Conservation (phyloP, 1,139 yeast species). For the Starmera stellimalicola region DNA sequence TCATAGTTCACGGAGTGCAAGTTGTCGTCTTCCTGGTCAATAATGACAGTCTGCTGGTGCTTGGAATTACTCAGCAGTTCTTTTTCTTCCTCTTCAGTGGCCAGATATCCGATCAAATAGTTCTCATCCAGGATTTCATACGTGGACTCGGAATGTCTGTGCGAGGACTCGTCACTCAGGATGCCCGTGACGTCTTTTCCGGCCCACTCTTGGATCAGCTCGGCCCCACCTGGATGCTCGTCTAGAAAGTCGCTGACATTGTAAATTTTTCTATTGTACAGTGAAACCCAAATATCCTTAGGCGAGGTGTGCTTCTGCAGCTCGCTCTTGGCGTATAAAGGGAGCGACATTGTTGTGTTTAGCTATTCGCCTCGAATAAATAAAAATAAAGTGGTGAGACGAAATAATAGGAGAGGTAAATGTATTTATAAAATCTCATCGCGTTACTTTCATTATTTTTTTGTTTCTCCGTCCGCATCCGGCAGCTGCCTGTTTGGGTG, state of each 20-base stretch:
- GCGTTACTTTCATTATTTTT: too few species aligned
- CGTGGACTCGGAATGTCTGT: slow-evolving; percentile 77
- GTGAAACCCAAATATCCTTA: slow-evolving; percentile 68
- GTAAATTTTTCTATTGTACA: slow-evolving; percentile 69
- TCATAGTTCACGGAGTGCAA: slow-evolving; percentile 25
- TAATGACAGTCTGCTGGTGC: slow-evolving; percentile 30
- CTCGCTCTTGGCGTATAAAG: slow-evolving; percentile 31
- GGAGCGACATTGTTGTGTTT: slow-evolving; percentile 28
- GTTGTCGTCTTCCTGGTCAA: slow-evolving; percentile 19
- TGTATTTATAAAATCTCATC: too few species aligned
- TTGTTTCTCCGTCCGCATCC: too few species aligned
- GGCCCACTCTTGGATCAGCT: slow-evolving; percentile 62
- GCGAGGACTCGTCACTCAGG: slow-evolving; percentile 60
- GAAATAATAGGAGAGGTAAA: too few species aligned
- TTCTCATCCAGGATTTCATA: slow-evolving; percentile 84
- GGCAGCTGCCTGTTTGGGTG: too few species aligned
- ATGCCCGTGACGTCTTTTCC: slow-evolving; percentile 79
- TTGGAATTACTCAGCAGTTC: slow-evolving; percentile 35
- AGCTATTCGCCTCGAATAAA: too few species aligned
- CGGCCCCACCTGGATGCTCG: slow-evolving; percentile 86
- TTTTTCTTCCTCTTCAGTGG: slow-evolving; percentile 51
- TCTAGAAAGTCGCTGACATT: slow-evolving; percentile 70
- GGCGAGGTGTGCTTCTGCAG: slow-evolving; percentile 39
- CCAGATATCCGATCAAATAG: slow-evolving; percentile 50
- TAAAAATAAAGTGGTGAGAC: too few species aligned